Conservation (phyloP, 768 basidiomycete genomes). For the Omphalotus guepiniiformis region DNA sequence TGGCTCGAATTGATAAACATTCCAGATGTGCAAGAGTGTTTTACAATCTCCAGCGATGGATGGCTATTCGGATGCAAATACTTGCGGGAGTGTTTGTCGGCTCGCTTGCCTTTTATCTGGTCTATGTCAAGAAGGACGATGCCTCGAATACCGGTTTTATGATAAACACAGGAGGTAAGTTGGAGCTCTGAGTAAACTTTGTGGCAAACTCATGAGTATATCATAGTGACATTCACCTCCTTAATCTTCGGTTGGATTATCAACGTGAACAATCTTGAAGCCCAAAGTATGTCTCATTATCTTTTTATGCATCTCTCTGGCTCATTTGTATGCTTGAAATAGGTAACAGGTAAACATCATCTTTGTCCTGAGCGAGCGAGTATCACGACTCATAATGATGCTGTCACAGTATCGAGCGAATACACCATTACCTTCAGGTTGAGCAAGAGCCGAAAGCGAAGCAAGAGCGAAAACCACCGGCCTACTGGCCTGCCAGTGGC, state of each 20-base stretch:
- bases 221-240: slow-evolving; percentile 15
- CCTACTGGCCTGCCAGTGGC: slow-evolving; percentile 50
- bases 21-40: slow-evolving; percentile 25
- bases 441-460: slow-evolving; percentile 41
- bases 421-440: slow-evolving; percentile 43
- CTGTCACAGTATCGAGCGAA: slow-evolving; percentile 25
- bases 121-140: slow-evolving; percentile 23
- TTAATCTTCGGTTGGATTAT: slow-evolving; percentile 14
- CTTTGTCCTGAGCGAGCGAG: slow-evolving; percentile 12
- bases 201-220: slow-evolving; percentile 2
- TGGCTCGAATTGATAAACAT: slow-evolving; percentile 36
- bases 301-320: background rate
- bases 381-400: background rate
- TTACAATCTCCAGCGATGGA: slow-evolving; percentile 31
- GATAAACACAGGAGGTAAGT: slow-evolving; percentile 33
- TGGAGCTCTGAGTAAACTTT: background rate
- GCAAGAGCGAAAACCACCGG: slow-evolving; percentile 37
- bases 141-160: slow-evolving; percentile 30
- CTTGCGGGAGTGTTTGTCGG: slow-evolving; percentile 41
- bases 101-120: slow-evolving; percentile 36
- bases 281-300: slow-evolving; percentile 7
- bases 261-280: slow-evolving; percentile 7
- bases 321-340: background rate
- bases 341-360: slow-evolving; percentile 11
- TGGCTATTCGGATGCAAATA: slow-evolving; percentile 35